A percentile compares a stretch with the other conserved stretches of the same genome.
These are phyloP conservation scores for Apophysomyces sp. DNA, from an alignment of 371 early-diverging fungal species.

Conservation along the genomic window DNA sequence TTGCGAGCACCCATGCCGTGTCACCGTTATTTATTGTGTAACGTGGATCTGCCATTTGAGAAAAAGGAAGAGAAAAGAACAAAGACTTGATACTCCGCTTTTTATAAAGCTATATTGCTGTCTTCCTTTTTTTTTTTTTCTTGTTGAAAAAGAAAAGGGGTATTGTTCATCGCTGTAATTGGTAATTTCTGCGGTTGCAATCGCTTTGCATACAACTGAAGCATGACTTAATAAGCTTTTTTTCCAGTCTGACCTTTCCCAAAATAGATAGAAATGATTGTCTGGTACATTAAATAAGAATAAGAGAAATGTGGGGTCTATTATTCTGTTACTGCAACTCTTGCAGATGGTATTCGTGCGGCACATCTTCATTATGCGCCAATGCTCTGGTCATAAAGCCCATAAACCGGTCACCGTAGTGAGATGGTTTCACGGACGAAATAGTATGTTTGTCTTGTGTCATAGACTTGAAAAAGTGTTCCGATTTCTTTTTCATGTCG, in stretches of 20 bases:
- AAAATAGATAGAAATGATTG: background rate
- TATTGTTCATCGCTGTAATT: background rate
- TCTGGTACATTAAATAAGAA: background rate
- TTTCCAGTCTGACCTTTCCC: background rate
- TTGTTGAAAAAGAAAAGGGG: no score
- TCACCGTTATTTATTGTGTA: constrained; percentile 19
- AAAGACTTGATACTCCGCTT: background rate
- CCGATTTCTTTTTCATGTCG: constrained; percentile 83
- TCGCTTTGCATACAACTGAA: background rate
- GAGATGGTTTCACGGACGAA: constrained; percentile 87
- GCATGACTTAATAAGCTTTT: background rate
- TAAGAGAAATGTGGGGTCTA: background rate
- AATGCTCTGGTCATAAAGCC: constrained; percentile 32
- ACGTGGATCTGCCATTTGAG: background rate
- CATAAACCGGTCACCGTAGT: constrained; percentile 84
- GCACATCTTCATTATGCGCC: constrained; percentile 32
- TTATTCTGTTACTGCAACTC: background rate
- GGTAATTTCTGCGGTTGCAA: background rate
- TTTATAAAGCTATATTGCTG: no score
- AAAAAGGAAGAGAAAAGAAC: background rate
- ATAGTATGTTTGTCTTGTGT: constrained; percentile 77
- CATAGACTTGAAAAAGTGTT: constrained; percentile 86
- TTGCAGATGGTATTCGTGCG: constrained; percentile 25
- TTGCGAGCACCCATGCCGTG: constrained; percentile 58
- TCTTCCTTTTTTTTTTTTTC: no score